Evolutionary conservation across 257 asterid species (phyloP).

Genomic region (Parsonsia alboflavescens): DNA sequence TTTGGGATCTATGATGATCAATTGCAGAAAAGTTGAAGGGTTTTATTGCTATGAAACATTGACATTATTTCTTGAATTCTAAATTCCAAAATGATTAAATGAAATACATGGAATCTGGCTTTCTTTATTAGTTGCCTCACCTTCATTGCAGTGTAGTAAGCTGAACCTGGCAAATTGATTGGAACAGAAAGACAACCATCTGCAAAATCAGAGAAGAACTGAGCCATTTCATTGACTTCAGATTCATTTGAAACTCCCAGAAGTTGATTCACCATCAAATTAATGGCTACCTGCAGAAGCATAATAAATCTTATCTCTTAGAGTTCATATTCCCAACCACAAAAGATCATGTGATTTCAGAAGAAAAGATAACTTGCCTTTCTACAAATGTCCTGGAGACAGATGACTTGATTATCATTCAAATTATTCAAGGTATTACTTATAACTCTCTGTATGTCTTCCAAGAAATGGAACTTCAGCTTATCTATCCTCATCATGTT

Average conservation of each 20-base stretch:
- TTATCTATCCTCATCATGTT: slow-evolving; percentile 79
- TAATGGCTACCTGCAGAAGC: slow-evolving; percentile 57
- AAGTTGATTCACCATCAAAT: slow-evolving; percentile 89
- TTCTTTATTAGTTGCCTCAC: slow-evolving; percentile 25
- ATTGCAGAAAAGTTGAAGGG: background rate
- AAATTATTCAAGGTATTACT: slow-evolving; percentile 34
- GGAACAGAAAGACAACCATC: slow-evolving; percentile 95
- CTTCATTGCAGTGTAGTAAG: slow-evolving; percentile 92
- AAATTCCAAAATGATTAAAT: background rate
- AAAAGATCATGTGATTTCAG: background rate
- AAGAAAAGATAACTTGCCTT: slow-evolving; percentile 36
- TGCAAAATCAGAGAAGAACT: slow-evolving; percentile 72
- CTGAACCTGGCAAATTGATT: slow-evolving; percentile 71
- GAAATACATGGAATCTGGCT: slow-evolving; percentile 4
- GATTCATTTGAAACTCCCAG: slow-evolving; percentile 73
- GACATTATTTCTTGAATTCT: background rate
- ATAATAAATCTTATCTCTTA: background rate
- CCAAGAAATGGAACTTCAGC: slow-evolving; percentile 71
- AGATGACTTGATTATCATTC: slow-evolving; percentile 45
- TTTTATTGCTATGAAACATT: background rate
- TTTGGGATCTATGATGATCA: background rate
- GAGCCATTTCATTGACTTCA: slow-evolving; percentile 75
- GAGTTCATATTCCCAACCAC: background rate
- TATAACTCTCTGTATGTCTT: slow-evolving; percentile 57
- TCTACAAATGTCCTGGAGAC: slow-evolving; percentile 77